Evolutionary conservation across 305 asterid genomes (phyloP).

Genomic region (Plantago rigida): DNA sequence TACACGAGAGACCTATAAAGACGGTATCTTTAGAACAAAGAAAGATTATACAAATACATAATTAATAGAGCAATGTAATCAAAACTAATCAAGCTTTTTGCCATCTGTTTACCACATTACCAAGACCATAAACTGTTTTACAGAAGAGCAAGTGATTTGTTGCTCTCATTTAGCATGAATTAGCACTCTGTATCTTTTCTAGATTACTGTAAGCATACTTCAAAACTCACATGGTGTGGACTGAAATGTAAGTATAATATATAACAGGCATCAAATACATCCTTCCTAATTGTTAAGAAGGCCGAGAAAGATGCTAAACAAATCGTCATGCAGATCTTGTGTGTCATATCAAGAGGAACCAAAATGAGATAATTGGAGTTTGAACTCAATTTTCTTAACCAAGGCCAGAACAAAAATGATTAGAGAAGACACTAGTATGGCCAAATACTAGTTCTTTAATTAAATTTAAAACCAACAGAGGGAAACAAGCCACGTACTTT

Average conservation of each 20-base stretch:
- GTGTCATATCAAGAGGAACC: conserved; percentile 17
- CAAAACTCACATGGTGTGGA: not conserved
- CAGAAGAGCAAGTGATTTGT: conserved; percentile 11
- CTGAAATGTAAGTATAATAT: conserved; percentile 6
- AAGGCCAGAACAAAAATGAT: not conserved
- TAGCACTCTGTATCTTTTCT: conserved; percentile 10
- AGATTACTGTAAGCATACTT: conserved; percentile 9
- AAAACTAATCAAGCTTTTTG: conserved; percentile 17
- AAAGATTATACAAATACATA: conserved; percentile 2
- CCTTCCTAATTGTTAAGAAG: conserved; percentile 8
- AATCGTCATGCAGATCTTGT: not conserved
- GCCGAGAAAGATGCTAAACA: conserved; percentile 10
- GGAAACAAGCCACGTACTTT: conserved; percentile 45
- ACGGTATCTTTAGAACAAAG: not conserved
- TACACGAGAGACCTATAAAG: conserved; percentile 1
- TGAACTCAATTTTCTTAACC: conserved; percentile 20
- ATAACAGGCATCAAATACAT: conserved; percentile 4
- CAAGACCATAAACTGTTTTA: conserved; percentile 12
- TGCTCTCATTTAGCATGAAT: conserved; percentile 3
- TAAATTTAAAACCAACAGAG: conserved; percentile 3
- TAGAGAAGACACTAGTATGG: not conserved
- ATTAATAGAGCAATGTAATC: conserved; percentile 10
- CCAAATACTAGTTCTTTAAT: conserved; percentile 13
- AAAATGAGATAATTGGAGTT: conserved; percentile 16
- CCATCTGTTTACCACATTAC: conserved; percentile 14